Conservation (phyloP, 768 basidiomycete genomes). For the Lepiota subincarnata region DNA sequence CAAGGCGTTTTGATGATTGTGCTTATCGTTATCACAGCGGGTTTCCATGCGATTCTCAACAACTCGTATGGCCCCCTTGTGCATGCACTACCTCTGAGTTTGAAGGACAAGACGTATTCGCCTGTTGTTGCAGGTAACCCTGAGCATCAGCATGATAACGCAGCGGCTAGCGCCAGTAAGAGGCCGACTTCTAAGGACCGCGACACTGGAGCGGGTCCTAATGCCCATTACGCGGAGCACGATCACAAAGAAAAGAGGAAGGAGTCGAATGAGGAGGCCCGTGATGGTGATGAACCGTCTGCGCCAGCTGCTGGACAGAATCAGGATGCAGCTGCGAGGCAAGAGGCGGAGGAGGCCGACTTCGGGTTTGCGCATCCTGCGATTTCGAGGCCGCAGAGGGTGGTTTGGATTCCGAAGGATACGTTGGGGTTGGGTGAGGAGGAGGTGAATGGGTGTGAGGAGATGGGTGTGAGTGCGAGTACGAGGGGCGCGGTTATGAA, state of each 20-base stretch:
- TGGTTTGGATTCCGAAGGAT: constrained; percentile 86
- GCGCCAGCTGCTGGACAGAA: not conserved
- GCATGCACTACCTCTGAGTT: constrained; percentile 72
- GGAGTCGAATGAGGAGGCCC: not conserved
- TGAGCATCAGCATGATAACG: not conserved
- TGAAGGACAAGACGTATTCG: constrained; percentile 60
- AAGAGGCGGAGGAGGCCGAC: constrained; percentile 30
- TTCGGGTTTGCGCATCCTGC: constrained; percentile 91
- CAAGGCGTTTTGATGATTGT: constrained; percentile 85
- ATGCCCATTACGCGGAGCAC: not conserved
- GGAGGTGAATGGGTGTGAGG: constrained; percentile 54
- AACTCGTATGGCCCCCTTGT: constrained; percentile 80
- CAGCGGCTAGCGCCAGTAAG: not conserved
- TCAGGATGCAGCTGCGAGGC: constrained; percentile 4
- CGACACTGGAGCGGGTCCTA: constrained; percentile 1
- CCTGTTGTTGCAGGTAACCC: constrained; percentile 6
- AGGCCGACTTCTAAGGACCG: not conserved
- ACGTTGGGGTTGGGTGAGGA: constrained; percentile 54
- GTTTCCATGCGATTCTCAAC: constrained; percentile 70
- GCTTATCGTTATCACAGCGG: constrained; percentile 73
- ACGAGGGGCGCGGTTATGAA: constrained; percentile 30
- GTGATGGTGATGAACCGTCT: not conserved
- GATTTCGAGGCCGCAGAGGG: constrained; percentile 62
- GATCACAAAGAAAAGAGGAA: constrained; percentile 12
- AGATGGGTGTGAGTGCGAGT: constrained; percentile 49